Evolutionary conservation across 148 eudicot species (phyloP).

Genomic region (Silene uniflora): DNA sequence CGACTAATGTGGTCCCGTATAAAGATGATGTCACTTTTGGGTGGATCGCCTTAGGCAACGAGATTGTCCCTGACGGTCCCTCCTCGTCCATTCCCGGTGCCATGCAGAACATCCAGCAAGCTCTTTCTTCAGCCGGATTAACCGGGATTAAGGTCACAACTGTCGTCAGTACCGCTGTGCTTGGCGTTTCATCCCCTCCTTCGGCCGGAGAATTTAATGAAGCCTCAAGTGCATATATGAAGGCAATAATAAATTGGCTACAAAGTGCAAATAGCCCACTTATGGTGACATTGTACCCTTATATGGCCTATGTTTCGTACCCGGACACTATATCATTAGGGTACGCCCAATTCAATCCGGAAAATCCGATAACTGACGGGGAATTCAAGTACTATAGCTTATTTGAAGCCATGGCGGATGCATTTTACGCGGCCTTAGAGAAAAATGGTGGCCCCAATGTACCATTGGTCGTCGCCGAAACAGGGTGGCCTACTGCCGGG

Average conservation of each 20-base stretch:
- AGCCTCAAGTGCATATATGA: not conserved
- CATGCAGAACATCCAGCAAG: conserved; percentile 15
- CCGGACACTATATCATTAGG: conserved; percentile 9
- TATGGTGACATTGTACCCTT: conserved; percentile 26
- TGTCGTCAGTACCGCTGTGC: not conserved
- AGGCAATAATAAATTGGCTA: conserved; percentile 18
- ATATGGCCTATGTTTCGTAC: not conserved
- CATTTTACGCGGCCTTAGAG: conserved; percentile 27
- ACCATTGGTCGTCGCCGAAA: conserved; percentile 24
- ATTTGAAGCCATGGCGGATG: conserved; percentile 42
- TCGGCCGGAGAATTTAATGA: conserved; percentile 16
- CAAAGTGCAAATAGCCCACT: conserved; percentile 16
- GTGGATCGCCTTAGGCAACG: conserved; percentile 29
- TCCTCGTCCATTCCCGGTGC: conserved; percentile 22
- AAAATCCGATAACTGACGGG: conserved; percentile 29
- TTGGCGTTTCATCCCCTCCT: conserved; percentile 21
- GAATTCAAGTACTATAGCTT: conserved; percentile 20
- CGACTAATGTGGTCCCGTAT: conserved; percentile 11
- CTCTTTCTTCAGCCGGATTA: not conserved
- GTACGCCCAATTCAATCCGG: conserved; percentile 19
- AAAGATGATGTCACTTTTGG: conserved; percentile 9
- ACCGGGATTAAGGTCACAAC: conserved; percentile 18
- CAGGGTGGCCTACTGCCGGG: conserved; percentile 45
- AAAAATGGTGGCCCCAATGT: conserved; percentile 15
- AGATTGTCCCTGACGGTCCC: conserved; percentile 10